These are phyloP conservation scores for Yamadazyma diospyri DNA, from an alignment of 1,139 yeast species.

Conservation along the genomic window DNA sequence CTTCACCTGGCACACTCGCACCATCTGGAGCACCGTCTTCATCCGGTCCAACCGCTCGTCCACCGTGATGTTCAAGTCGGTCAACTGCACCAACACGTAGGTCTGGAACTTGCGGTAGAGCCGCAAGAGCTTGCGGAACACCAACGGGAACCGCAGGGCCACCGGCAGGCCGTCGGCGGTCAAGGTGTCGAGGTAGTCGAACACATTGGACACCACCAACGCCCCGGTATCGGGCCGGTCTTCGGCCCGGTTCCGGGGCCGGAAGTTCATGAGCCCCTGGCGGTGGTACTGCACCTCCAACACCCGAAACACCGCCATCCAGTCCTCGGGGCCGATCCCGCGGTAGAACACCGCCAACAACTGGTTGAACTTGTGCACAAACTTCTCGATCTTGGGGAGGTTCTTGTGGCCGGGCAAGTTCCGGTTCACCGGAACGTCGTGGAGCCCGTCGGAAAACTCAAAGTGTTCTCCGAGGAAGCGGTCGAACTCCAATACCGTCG, in stretches of 20 bases:
- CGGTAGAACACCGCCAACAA: slow-evolving; percentile 58
- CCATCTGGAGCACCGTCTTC: slow-evolving; percentile 63
- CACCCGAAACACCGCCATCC: slow-evolving; percentile 74
- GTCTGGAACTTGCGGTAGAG: slow-evolving; percentile 66
- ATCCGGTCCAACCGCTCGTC: slow-evolving; percentile 69
- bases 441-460: slow-evolving; percentile 38
- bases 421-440: slow-evolving; percentile 48
- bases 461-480: slow-evolving; percentile 37
- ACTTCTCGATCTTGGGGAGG: slow-evolving; percentile 46
- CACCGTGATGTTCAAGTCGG: slow-evolving; percentile 52
- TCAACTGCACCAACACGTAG: slow-evolving; percentile 58
- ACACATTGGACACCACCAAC: slow-evolving; percentile 64
- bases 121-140: slow-evolving; percentile 63
- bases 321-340: slow-evolving; percentile 65
- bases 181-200: slow-evolving; percentile 63
- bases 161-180: slow-evolving; percentile 43
- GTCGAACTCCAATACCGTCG: slow-evolving; percentile 38
- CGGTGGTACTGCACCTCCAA: slow-evolving; percentile 61
- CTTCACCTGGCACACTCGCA: slow-evolving; percentile 64
- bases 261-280: slow-evolving; percentile 59
- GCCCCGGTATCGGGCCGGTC: slow-evolving; percentile 47
- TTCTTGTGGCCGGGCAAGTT: slow-evolving; percentile 48
- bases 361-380: slow-evolving; percentile 63
- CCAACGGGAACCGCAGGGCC: slow-evolving; percentile 57
- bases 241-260: slow-evolving; percentile 41